phyloP scores from a whole-genome alignment of 306 rosid genomes.

The Pterocarpus santalinus region DNA sequence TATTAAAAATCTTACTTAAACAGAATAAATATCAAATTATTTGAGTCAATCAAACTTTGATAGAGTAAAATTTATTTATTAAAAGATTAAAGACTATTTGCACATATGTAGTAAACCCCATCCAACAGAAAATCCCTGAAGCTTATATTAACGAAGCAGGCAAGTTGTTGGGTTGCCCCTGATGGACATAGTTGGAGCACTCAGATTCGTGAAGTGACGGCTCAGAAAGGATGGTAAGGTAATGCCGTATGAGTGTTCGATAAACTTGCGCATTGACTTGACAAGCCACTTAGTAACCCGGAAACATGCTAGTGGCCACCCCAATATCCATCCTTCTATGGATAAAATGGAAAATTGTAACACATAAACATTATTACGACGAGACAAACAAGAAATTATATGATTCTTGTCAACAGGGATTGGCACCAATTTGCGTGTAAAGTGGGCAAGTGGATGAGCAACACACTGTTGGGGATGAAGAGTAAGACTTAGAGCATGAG shows the following conservation, averaged over 20 bases:
- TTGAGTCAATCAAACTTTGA: too few species aligned
- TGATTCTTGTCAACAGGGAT: conserved; percentile 38
- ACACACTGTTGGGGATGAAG: conserved; percentile 7
- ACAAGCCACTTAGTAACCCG: conserved; percentile 49
- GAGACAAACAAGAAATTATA: conserved; percentile 42
- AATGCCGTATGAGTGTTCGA: conserved; percentile 41
- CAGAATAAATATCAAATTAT: too few species aligned
- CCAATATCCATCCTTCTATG: conserved; percentile 30
- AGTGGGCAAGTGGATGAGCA: conserved; percentile 70
- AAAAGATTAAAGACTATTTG: too few species aligned
- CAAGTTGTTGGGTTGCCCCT: conserved; percentile 45
- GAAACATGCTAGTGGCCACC: conserved; percentile 38
- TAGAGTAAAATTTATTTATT: too few species aligned
- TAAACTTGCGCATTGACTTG: conserved; percentile 36
- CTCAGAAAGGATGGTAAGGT: conserved; percentile 21
- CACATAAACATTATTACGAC: conserved; percentile 33
- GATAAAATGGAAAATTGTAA: conserved; percentile 48
- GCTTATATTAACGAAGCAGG: conserved; percentile 17
- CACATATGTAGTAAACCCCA: too few species aligned
- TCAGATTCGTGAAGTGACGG: conserved; percentile 39
- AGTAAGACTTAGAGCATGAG: conserved; percentile 26
- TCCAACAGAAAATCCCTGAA: conserved; percentile 12
- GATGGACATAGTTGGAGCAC: conserved; percentile 47
- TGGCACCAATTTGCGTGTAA: conserved; percentile 48
- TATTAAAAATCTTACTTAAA: too few species aligned